These are phyloP conservation scores for Pichia nanzhaoensis DNA, from an alignment of 805 yeast genomes.

Conservation along the genomic window DNA sequence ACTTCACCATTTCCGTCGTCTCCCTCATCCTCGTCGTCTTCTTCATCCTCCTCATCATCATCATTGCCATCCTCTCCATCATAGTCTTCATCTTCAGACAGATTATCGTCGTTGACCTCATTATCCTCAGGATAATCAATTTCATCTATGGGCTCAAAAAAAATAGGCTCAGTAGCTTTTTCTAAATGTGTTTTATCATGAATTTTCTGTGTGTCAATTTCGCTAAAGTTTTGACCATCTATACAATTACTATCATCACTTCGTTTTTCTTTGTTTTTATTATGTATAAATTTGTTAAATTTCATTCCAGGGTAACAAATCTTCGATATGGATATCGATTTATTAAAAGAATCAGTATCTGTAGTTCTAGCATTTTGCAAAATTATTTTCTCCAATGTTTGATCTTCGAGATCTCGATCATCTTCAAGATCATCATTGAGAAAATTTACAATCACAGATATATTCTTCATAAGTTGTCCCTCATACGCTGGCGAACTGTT, in stretches of 20 bases:
- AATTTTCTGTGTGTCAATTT: background rate
- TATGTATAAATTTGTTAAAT: background rate
- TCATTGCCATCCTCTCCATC: slow-evolving; percentile 6
- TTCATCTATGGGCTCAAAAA: background rate
- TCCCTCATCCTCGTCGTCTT: slow-evolving; percentile 3
- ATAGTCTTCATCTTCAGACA: slow-evolving; percentile 7
- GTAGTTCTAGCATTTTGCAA: slow-evolving; percentile 19
- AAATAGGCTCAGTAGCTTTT: too few species aligned
- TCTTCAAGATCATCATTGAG: slow-evolving; percentile 64
- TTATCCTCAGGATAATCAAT: background rate
- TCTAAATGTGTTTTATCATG: too few species aligned
- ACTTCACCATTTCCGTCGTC: slow-evolving; percentile 1
- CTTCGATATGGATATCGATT: background rate
- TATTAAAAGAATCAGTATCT: background rate
- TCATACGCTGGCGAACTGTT: slow-evolving; percentile 15
- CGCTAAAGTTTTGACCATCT: background rate
- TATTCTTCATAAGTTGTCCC: slow-evolving; percentile 37
- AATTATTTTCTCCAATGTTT: slow-evolving; percentile 41
- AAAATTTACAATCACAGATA: slow-evolving; percentile 52
- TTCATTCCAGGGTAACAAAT: slow-evolving; percentile 25
- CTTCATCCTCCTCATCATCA: slow-evolving; percentile 6
- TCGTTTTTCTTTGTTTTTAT: background rate
- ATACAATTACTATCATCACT: background rate
- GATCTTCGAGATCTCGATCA: slow-evolving; percentile 51
- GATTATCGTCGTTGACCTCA: slow-evolving; percentile 8